phyloP scores from a whole-genome alignment of 2,329 filamentous ascomycete species.

The Xylaria hypoxylon region DNA sequence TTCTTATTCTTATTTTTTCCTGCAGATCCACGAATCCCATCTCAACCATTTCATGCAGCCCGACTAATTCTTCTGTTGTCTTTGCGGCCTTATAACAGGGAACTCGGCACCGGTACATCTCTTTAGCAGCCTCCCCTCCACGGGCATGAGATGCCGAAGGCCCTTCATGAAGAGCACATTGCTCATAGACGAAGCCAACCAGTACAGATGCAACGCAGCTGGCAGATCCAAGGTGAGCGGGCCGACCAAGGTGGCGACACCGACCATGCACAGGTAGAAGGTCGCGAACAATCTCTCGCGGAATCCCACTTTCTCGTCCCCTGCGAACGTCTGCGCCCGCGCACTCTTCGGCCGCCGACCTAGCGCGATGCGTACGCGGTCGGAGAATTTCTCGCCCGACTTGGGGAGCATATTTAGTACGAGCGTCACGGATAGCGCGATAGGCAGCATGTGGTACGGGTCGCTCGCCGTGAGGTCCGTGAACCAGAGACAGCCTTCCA shows the following conservation, averaged over 20 bases:
- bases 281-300: constrained; percentile 15
- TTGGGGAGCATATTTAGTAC: constrained; percentile 52
- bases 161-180: constrained; percentile 42
- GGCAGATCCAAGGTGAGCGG: constrained; percentile 55
- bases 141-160: constrained; percentile 46
- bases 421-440: constrained; percentile 53
- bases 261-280: constrained; percentile 49
- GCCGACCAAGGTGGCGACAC: constrained; percentile 50
- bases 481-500: constrained; percentile 68
- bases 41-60: not conserved
- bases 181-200: constrained; percentile 53
- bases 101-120: constrained; percentile 42
- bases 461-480: constrained; percentile 64
- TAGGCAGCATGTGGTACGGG: constrained; percentile 62
- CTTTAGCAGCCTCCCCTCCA: constrained; percentile 33
- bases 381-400: constrained; percentile 44
- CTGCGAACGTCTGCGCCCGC: not conserved
- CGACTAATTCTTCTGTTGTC: constrained; percentile 9
- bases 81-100: constrained; percentile 39
- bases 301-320: not conserved
- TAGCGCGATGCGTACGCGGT: constrained; percentile 27
- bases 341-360: constrained; percentile 19
- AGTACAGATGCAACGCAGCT: constrained; percentile 59
- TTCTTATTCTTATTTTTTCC: too few species aligned
- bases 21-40: not conserved